Percentiles rank a stretch among this genome's conserved stretches.
Conservation (phyloP, 2,329 filamentous ascomycete species). For the Trichoderma citrinoviride region DNA sequence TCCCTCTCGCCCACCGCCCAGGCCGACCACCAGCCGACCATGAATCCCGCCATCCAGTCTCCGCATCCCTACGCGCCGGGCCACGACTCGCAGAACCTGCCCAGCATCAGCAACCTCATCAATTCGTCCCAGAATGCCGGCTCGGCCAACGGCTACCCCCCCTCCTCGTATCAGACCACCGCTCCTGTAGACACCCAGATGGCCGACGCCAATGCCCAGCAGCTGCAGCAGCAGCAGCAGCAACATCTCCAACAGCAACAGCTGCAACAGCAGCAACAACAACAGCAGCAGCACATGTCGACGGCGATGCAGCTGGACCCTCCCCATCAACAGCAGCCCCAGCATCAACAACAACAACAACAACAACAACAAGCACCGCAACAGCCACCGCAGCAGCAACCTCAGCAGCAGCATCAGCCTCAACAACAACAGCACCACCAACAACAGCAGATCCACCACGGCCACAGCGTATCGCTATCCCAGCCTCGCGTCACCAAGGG, state of each 20-base stretch:
- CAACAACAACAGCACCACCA: constrained; percentile 32
- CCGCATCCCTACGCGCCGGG: constrained; percentile 29
- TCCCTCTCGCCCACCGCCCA: constrained; percentile 23
- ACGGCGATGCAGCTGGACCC: constrained; percentile 17
- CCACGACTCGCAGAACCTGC: constrained; percentile 64
- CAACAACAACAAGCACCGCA: constrained; percentile 22
- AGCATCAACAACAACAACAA: neutral
- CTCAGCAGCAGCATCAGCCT: constrained; percentile 13
- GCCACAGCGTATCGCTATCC: constrained; percentile 31
- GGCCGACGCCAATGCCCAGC: constrained; percentile 16
- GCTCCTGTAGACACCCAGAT: constrained; percentile 25
- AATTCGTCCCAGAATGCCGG: constrained; percentile 52
- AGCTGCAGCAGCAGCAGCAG: constrained; percentile 31
- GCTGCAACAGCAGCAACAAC: constrained; percentile 31
- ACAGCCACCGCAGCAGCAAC: constrained; percentile 33
- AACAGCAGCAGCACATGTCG: constrained; percentile 32
- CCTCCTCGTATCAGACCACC: constrained; percentile 16
- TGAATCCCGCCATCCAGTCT: constrained; percentile 32
- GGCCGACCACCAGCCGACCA: constrained; percentile 36
- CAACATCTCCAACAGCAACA: constrained; percentile 32
- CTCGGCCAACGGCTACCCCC: constrained; percentile 30
- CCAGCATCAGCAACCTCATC: constrained; percentile 82
- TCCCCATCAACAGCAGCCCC: constrained; percentile 26
- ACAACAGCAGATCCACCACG: constrained; percentile 35
- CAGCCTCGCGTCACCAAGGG: constrained; percentile 78